Evolutionary conservation across 495 filamentous ascomycete genomes (phyloP), one percentile per base, ranked within the genome.

Genomic region (Xylaria venustula): DNA sequence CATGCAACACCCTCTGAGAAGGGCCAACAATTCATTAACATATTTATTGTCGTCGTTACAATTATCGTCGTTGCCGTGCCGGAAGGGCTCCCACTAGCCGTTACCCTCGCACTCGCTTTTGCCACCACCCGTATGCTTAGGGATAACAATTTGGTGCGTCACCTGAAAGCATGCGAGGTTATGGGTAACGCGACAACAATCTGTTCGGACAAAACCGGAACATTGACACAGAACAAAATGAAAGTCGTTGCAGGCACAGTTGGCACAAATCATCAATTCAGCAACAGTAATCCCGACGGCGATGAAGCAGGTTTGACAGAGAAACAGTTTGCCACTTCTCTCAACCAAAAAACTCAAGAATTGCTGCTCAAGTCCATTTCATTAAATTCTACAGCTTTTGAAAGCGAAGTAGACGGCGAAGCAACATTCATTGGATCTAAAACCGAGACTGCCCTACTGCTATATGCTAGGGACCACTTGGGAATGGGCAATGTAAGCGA

Each of bases 151-250:
- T 73, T 98, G 49, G 93, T 98, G 51, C 90, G 93, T 26, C 83
- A 93, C 56, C 79, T 98, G 40, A 88, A 91, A 66, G 93, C 93
- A 45, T 98, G 93, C 73, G 93, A 98, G 73, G 95, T 93, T n/a
- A 98, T 98, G 93, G 93, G 93, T 22, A 97, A 97, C 73, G 93
- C 93, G 4, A 96, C 93, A 0, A 93, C 91, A 1, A 90, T 98
- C 49, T 98, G 93, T 75, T 96, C 93, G 2, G 93, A 98, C 77
- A 98, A 98, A 73, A 98, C 93, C 0, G 93, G 93, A 56, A 98
- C 93, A 2, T 78, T 98, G n/a, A 94, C 91, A 0, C 87, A 93
- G 71, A 96, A 96, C 67, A 91, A 90, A 76, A 96, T 96, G 92
- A 87, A 85, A 34, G 88, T 92, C 8, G 90, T 95, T 55, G 86